phyloP scores from a whole-genome alignment of 1,284 basidiomycete genomes.

The Ganoderma meredithae region DNA sequence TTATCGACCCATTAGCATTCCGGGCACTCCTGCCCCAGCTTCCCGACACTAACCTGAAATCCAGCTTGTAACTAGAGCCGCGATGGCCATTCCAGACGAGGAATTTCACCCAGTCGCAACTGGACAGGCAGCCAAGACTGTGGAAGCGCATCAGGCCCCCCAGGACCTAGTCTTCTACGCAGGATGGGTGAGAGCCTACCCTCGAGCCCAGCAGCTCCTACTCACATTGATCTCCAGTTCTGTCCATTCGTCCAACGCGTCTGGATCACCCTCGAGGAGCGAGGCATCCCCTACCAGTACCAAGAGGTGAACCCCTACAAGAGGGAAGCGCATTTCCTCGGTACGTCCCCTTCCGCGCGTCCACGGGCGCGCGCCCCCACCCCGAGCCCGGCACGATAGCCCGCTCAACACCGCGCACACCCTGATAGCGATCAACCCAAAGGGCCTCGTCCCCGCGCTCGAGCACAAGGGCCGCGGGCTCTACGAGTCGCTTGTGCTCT shows the following conservation, averaged over 20 bases:
- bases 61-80: not conserved
- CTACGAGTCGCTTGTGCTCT: constrained; percentile 66
- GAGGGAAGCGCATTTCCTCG: constrained; percentile 69
- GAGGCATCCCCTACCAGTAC: constrained; percentile 68
- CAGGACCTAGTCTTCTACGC: constrained; percentile 67
- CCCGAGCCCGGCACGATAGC: no score
- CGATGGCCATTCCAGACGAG: constrained; percentile 55
- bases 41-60: constrained; percentile 5
- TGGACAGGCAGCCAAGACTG: constrained; percentile 60
- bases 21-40: not conserved
- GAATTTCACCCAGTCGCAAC: constrained; percentile 64
- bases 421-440: constrained; percentile 63
- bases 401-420: not conserved
- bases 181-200: constrained; percentile 54
- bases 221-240: constrained; percentile 52
- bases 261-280: constrained; percentile 76
- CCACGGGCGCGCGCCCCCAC: not conserved
- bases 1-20: not conserved
- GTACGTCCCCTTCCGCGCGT: constrained; percentile 38
- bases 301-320: constrained; percentile 76
- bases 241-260: constrained; percentile 73
- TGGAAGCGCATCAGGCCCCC: constrained; percentile 54
- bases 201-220: not conserved
- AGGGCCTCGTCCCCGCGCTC: constrained; percentile 72
- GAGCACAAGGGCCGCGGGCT: constrained; percentile 63